Conservation (phyloP, 257 asterid genomes). For the Rauvolfia tetraphylla region DNA sequence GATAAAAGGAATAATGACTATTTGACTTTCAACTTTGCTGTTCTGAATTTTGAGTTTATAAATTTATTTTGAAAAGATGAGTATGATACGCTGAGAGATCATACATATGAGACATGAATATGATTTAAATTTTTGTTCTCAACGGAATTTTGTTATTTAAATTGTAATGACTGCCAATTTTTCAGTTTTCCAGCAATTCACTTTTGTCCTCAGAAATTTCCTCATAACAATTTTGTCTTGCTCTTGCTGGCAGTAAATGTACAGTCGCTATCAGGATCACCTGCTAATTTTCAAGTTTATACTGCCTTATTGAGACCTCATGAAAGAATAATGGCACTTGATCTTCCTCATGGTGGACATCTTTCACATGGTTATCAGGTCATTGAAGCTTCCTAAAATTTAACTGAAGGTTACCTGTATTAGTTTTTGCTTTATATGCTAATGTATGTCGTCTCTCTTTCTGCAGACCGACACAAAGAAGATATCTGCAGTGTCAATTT, state of each 20-base stretch:
- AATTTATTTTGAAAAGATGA: neutral
- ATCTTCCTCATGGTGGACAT: conserved; percentile 99
- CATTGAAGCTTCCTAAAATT: conserved; percentile 20
- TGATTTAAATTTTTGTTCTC: neutral
- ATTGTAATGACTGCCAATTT: neutral
- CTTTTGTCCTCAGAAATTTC: neutral
- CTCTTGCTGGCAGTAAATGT: conserved; percentile 61
- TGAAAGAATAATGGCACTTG: conserved; percentile 98
- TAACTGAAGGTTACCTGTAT: neutral
- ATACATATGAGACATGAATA: neutral
- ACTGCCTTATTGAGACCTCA: conserved; percentile 92
- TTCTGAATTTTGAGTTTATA: neutral
- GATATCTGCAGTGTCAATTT: conserved; percentile 90
- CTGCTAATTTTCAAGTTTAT: conserved; percentile 93
- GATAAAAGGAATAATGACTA: neutral
- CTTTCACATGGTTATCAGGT: conserved; percentile 99
- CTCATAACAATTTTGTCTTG: neutral
- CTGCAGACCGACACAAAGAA: conserved; percentile 94
- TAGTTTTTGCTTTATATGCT: neutral
- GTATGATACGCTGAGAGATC: neutral
- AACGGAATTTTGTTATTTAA: neutral
- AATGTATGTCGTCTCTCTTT: conserved; percentile 4
- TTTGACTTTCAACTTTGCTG: neutral
- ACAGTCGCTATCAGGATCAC: conserved; percentile 94
- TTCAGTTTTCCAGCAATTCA: neutral